Evolutionary conservation across 345 rosid species (phyloP).

Genomic region (Salix purpurea): DNA sequence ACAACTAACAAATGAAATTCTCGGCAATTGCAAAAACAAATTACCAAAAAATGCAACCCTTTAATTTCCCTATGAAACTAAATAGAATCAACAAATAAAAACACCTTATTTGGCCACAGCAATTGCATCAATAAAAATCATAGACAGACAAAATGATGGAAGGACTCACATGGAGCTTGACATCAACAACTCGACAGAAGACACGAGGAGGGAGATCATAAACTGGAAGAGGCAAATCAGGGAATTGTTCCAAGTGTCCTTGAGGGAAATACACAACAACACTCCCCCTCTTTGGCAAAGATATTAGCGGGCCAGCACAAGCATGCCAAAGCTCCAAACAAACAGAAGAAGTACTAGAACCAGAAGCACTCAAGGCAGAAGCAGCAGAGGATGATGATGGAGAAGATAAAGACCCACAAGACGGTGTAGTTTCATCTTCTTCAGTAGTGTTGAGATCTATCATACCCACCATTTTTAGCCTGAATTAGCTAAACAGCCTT

Average conservation of each 20-base stretch:
- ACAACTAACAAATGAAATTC: conserved; percentile 5
- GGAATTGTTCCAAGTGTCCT: conserved; percentile 84
- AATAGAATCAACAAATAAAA: neutral
- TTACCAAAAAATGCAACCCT: neutral
- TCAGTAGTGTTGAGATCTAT: conserved; percentile 93
- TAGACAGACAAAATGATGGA: neutral
- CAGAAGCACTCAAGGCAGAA: conserved; percentile 38
- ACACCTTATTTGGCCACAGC: neutral
- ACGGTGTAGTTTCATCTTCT: conserved; percentile 70
- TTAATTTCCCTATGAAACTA: neutral
- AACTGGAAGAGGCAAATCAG: conserved; percentile 60
- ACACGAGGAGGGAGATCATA: conserved; percentile 67
- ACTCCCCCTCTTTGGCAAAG: conserved; percentile 80
- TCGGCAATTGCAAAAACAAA: neutral
- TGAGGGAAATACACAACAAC: conserved; percentile 86
- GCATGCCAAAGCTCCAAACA: conserved; percentile 99
- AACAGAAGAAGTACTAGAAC: conserved; percentile 45
- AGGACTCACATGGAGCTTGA: conserved; percentile 80
- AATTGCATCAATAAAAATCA: conserved; percentile 1
- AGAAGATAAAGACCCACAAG: conserved; percentile 55
- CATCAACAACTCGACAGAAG: conserved; percentile 89
- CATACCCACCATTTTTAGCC: conserved; percentile 63
- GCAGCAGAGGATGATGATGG: conserved; percentile 53
- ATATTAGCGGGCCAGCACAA: conserved; percentile 95
- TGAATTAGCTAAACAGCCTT: neutral